A percentile compares a stretch with the other conserved stretches of the same genome.
Conservation (phyloP, 2,329 filamentous ascomycete species). For the Curvularia sp. region DNA sequence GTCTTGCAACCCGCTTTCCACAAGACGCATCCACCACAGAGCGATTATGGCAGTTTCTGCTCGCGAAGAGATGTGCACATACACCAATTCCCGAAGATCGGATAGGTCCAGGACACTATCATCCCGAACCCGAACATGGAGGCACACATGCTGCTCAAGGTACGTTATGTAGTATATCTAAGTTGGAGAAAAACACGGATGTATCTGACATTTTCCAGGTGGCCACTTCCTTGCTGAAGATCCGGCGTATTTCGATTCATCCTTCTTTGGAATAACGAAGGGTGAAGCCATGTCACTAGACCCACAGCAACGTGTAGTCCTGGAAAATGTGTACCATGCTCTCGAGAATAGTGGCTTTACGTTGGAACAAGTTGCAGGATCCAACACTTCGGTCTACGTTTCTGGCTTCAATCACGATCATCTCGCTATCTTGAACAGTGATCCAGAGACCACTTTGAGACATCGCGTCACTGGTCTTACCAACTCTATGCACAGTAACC, state of each 20-base stretch:
- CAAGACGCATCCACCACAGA: constrained; percentile 3
- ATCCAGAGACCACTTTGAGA: not conserved
- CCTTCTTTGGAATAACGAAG: constrained; percentile 40
- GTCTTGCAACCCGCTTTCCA: constrained; percentile 4
- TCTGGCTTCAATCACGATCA: constrained; percentile 24
- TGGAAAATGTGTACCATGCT: constrained; percentile 49
- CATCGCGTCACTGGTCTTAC: not conserved
- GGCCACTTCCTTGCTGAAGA: constrained; percentile 28
- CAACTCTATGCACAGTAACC: constrained; percentile 21
- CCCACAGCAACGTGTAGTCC: constrained; percentile 43
- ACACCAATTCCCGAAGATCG: constrained; percentile 5
- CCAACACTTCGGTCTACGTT: constrained; percentile 37
- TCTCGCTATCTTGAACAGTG: not conserved
- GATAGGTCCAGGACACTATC: constrained; percentile 4
- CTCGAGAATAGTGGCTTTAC: constrained; percentile 51
- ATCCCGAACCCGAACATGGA: constrained; percentile 5
- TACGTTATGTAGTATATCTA: not conserved
- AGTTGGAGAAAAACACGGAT: too few relatives aligned
- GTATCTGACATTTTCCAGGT: not conserved
- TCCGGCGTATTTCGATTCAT: constrained; percentile 37
- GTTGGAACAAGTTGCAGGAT: constrained; percentile 37
- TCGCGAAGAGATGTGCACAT: constrained; percentile 4
- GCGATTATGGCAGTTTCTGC: constrained; percentile 1
- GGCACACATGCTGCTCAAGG: constrained; percentile 5
- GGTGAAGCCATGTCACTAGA: constrained; percentile 41